Evolutionary conservation across 352 stramenopile genomes (phyloP), one percentile per base, ranked within the genome.

Genomic region (Phytopythium ostracodes): DNA sequence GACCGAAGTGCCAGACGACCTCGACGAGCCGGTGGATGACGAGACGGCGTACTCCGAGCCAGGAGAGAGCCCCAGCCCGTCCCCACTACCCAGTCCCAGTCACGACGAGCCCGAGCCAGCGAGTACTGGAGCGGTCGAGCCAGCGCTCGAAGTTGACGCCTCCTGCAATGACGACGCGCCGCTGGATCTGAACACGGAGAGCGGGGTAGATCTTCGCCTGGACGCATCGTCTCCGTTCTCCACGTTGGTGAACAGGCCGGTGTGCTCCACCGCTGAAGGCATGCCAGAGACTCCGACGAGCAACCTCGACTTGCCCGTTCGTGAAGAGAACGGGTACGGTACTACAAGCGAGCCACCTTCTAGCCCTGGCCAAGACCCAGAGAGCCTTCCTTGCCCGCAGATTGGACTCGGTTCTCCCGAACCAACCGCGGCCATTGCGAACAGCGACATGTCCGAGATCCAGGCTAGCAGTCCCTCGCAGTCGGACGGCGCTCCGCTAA

Each of bases 161-260:
- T 12, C 12, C 4, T n/a, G 12, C 46, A 52, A 33, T 17, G 24
- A 12, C 5, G 46, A n/a, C 4, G n/a, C 33, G 10, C 33, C 33
- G 1, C 52, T 58, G 25, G 33, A 42, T 31, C 12, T 47, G 18
- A 17, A 18, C 10, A 3, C 14, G 38, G 18, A 59, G 6, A 31
- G 20, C 24, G n/a, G 12, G 3, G 35, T 49, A n/a, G 14, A 18
- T 27, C n/a, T 59, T 3, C 53, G 24, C 20, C 29, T 49, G 17
- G 53, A 59, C 2, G 31, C 18, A 22, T 35, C 53, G 24, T 59
- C 33, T 8, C 53, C 53, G 14, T 44, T 59, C 53, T 44, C 53
- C 4, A 59, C 33, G 9, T 36, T 22, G 4, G 35, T 59, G 24
- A 49, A 49, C 15, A 35, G 35, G 2, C 53, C 53, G 2, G 53